Base-by-base conservation (phyloP, 768 basidiomycete genomes). In the Tricholoma furcatifolium region DNA sequence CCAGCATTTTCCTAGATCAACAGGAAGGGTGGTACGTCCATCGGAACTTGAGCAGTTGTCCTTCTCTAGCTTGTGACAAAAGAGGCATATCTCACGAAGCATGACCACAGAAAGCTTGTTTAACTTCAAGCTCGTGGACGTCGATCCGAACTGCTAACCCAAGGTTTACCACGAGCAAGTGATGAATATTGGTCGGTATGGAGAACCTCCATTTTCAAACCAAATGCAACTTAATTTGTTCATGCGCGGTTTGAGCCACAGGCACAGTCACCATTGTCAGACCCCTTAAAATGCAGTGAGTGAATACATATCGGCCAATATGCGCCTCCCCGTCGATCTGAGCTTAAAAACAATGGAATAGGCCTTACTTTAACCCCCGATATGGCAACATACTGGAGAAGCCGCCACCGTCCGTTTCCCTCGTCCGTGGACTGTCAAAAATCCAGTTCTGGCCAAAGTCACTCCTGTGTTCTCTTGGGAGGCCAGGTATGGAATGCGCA, bases 401-500 rank as follows among this genome's bases (percentile, higher is more conserved):
- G 21, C 8, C 44, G 12, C 17, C 17, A 34, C 44, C 38, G 27
- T 23, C 39, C 45, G 45, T 31, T 47, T 17, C 51, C 38, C n/a
- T 53, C 51, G 45, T 47, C 21, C 23, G 11, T 15, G 7, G 17
- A 41, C 45, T 53, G 39, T 47, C 45, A 32, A 40, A 20, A 43
- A 20, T 4, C 12, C 14, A 42, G 30, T 23, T 50, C 20, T 31
- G 39, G 36, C 35, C 24, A 34, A 10, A 21, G 51, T 44, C 45
- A 34, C 44, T 21, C 39, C 39, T 36, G 38, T 27, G 27, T 17
- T 45, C 24, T 34, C 44, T 21, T n/a, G 2, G 32, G 23, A 23
- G 5, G 3, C 44, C 9, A 15, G 32, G 30, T 30, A 36, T 43
- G 17, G 42, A 51, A 17, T 24, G 14, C 36, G 43, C 21, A 24